Base-by-base conservation (phyloP, 2,329 filamentous ascomycete species). In the Pyrenophora teres region DNA sequence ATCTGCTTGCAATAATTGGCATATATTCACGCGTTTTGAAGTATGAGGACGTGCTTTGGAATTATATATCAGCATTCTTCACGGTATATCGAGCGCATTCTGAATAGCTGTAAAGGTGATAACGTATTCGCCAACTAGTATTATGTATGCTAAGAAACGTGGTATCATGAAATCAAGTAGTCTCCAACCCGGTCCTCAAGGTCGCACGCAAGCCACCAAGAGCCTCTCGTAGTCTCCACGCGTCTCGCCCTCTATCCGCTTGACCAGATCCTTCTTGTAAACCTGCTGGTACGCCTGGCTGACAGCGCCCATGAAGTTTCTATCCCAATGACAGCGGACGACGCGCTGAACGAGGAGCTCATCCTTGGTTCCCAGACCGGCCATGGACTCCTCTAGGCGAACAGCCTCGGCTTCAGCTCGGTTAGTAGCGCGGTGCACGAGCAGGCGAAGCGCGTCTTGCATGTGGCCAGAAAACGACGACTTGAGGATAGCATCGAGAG, bases 401-500 rank as follows among this genome's bases (percentile, higher is more conserved):
- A 82, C 77, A 0, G 92, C 94, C 64, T 96, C 92, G 59, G 91
- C 87, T 80, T 90, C 88, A 52, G 90, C 90, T 60, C 88, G 90
- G 74, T 97, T 91, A 5, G 83, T 78, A 2, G 89, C 93, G 10
- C 87, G 81, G 9, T 83, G 82, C n/a, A 97, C 78, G 72, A 96
- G 91, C 70, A 86, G 86, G 21, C 94, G 76, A 0, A 97, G 81
- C 0, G 91, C 91, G 13, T 90, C 84, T 71, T 92, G 81, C 92
- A 97, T 97, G 70, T 97, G 93, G 0, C 93, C 93, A 0, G 87
- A 89, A 75, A 97, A 97, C 66, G 94, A 86, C 77, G 84, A 88
- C 56, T 85, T 84, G 63, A 97, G 85, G 42, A 91, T 86, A 30
- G 84, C 82, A 58, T 90, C 86, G 2, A 97, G 80, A 10, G 83